phyloP scores from a whole-genome alignment of 2,329 filamentous ascomycete genomes.

The Pseudofabraea citricarpa region DNA sequence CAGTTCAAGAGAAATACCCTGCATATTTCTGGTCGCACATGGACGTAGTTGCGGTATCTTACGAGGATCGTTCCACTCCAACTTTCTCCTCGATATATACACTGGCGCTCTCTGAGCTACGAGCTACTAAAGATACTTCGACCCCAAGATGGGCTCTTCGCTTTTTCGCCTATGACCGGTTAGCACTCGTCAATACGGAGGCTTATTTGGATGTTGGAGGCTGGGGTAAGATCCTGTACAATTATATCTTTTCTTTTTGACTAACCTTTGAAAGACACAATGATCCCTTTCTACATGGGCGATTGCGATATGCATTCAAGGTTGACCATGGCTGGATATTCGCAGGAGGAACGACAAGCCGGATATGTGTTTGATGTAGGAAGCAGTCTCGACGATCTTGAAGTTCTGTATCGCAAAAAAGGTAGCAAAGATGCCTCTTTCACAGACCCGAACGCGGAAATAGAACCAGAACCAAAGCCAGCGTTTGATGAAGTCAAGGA shows the following conservation, averaged over 20 bases:
- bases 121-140: not conserved
- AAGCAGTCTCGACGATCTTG: constrained; percentile 38
- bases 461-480: not conserved
- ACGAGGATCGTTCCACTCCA: constrained; percentile 26
- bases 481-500: not conserved
- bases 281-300: constrained; percentile 53
- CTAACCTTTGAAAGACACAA: too few species aligned
- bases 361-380: constrained; percentile 43
- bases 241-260: too few species aligned
- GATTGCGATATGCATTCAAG: constrained; percentile 52
- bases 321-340: constrained; percentile 41
- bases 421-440: constrained; percentile 26
- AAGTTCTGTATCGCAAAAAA: constrained; percentile 40
- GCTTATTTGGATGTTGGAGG: constrained; percentile 42
- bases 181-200: constrained; percentile 50
- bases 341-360: constrained; percentile 31
- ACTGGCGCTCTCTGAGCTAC: constrained; percentile 2
- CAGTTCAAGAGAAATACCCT: constrained; percentile 38
- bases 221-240: too few species aligned
- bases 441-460: constrained; percentile 23
- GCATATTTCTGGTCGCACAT: constrained; percentile 55
- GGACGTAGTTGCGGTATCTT: constrained; percentile 43
- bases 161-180: constrained; percentile 56
- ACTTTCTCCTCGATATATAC: constrained; percentile 16
- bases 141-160: constrained; percentile 39